Percentiles rank a stretch among this genome's conserved stretches.
Conservation (phyloP, 306 rosid genomes). For the Astragalus membranaceus region DNA sequence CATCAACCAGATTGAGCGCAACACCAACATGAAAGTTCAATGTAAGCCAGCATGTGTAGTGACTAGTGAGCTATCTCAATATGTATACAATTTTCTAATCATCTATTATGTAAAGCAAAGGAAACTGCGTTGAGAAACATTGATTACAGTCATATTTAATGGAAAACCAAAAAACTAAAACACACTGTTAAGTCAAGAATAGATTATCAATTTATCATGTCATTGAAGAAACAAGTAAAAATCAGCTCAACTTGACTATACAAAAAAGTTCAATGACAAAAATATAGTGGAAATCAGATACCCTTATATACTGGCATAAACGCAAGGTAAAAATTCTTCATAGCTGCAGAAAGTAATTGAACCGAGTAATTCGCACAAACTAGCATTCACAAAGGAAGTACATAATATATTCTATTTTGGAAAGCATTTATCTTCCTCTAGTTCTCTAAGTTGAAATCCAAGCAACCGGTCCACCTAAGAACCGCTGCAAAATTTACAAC, state of each 20-base stretch:
- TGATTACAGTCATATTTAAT: background rate
- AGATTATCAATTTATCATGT: background rate
- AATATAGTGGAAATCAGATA: background rate
- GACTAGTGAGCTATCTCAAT: background rate
- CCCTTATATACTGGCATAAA: background rate
- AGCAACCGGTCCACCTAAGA: background rate
- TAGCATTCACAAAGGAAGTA: background rate
- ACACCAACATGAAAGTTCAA: background rate
- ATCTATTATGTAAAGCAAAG: background rate
- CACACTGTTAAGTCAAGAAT: background rate
- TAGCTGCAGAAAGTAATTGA: background rate
- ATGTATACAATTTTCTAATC: background rate
- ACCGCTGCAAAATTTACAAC: background rate
- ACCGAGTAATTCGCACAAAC: background rate
- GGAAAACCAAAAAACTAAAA: constrained; percentile 7
- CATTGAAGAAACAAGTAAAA: background rate
- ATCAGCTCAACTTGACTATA: background rate
- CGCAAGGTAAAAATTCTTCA: background rate
- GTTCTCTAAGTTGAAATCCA: background rate
- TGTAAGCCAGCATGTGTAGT: background rate
- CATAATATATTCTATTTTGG: background rate
- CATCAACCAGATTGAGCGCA: background rate
- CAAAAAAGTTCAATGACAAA: background rate
- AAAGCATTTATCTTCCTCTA: background rate
- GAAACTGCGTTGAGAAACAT: background rate